Conservation (phyloP, 352 stramenopile genomes). For the Phytophthora rubi region DNA sequence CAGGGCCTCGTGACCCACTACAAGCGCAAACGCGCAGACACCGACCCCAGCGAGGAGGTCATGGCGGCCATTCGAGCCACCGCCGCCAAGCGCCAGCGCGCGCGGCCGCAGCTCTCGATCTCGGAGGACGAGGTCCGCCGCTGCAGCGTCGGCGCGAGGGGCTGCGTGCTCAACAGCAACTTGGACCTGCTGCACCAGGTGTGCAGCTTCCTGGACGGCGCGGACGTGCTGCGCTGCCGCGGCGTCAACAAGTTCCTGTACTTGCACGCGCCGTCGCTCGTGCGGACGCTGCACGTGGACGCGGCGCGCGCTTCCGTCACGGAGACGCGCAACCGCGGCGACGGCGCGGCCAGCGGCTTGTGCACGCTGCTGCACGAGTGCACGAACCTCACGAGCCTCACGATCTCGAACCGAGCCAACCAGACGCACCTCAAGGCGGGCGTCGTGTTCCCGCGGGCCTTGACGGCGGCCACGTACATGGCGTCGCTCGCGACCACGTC, state of each 20-base stretch:
- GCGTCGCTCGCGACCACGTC: constrained; percentile 32
- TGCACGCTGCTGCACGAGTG: constrained; percentile 44
- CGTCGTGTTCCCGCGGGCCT: constrained; percentile 45
- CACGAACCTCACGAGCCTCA: constrained; percentile 48
- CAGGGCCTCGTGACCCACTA: constrained; percentile 77
- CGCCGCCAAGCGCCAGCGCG: constrained; percentile 19
- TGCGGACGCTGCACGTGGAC: constrained; percentile 57
- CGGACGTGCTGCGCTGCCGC: constrained; percentile 50
- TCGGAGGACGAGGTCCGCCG: constrained; percentile 24
- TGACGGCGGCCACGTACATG: constrained; percentile 28
- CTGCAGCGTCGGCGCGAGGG: constrained; percentile 16
- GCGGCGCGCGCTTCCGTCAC: constrained; percentile 3
- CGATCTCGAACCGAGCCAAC: constrained; percentile 59
- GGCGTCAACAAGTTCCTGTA: constrained; percentile 62
- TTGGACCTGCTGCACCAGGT: constrained; percentile 62
- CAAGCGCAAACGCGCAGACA: constrained; percentile 42
- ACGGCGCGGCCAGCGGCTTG: constrained; percentile 22
- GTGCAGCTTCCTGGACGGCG: constrained; percentile 61
- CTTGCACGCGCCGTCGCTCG: constrained; percentile 49
- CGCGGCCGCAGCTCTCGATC: constrained; percentile 20
- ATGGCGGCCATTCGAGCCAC: constrained; percentile 17
- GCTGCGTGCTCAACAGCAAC: constrained; percentile 60
- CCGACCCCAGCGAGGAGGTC: constrained; percentile 19
- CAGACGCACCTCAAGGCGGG: constrained; percentile 42
- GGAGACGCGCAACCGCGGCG: constrained; percentile 17